Evolutionary conservation across 345 rosid species (phyloP).

Genomic region (Carallia brachiata): DNA sequence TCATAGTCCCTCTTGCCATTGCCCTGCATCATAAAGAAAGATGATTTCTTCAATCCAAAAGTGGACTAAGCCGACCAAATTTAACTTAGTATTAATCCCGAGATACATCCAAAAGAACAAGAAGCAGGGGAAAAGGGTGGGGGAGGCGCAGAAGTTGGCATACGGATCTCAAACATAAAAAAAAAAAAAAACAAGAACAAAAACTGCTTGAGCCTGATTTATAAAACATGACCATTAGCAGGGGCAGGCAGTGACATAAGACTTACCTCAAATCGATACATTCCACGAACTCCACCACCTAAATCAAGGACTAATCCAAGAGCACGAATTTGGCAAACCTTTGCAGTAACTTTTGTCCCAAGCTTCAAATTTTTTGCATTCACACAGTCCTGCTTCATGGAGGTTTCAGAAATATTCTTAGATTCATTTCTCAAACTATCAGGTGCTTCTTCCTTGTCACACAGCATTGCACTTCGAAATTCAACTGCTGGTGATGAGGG

Average conservation of each 20-base stretch:
- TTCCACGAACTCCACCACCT: conserved; percentile 88
- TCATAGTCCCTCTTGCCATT: conserved; percentile 41
- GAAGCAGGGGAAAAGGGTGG: neutral
- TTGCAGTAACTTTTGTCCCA: conserved; percentile 62
- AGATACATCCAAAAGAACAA: neutral
- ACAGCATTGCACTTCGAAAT: neutral
- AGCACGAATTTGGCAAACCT: conserved; percentile 59
- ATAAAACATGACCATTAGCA: too few species aligned
- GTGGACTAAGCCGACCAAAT: neutral
- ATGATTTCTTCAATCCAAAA: neutral
- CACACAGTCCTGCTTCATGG: conserved; percentile 11
- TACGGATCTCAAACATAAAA: too few species aligned
- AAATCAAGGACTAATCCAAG: conserved; percentile 87
- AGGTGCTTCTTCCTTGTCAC: neutral
- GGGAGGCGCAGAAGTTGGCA: neutral
- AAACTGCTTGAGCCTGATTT: too few species aligned
- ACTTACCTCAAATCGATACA: conserved; percentile 77
- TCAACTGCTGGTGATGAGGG: neutral
- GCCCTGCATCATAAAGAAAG: conserved; percentile 36
- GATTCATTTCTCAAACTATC: neutral
- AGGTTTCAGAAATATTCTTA: neutral
- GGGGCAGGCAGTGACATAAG: neutral
- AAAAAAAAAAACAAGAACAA: too few species aligned
- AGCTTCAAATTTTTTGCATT: conserved; percentile 55
- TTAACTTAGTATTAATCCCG: neutral